A percentile compares a stretch with the other conserved stretches of the same genome.
phyloP scores from a whole-genome alignment of 495 filamentous ascomycete species.

The Cetradonia linearis region DNA sequence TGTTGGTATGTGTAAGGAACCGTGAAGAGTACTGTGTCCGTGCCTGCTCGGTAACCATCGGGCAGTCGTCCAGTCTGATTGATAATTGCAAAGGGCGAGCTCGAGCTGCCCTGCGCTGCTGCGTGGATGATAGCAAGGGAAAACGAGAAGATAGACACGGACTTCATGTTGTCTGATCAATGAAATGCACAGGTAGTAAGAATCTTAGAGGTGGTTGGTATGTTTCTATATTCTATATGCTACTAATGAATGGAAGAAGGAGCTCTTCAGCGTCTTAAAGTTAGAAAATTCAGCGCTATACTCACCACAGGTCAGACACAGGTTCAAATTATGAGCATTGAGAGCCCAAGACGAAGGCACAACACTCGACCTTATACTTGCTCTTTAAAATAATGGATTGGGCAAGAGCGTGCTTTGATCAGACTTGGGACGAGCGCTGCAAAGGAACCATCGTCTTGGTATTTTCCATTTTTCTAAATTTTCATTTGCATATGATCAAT shows the following conservation, averaged over 20 bases:
- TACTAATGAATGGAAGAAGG: not conserved
- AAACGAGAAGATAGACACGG: not conserved
- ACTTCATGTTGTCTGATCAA: not conserved
- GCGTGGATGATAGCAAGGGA: not conserved
- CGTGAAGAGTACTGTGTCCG: conserved; percentile 23
- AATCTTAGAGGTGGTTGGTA: not conserved
- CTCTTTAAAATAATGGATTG: not conserved
- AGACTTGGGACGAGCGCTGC: conserved; percentile 7
- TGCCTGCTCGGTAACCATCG: conserved; percentile 22
- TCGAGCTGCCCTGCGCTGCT: conserved; percentile 1
- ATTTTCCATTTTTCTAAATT: not conserved
- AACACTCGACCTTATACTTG: not conserved
- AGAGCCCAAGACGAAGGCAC: not conserved
- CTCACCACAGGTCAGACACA: not conserved
- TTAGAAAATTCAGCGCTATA: no score
- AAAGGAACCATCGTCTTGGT: not conserved
- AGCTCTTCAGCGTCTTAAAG: not conserved
- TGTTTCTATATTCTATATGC: not conserved
- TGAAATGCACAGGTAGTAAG: not conserved
- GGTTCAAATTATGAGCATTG: not conserved
- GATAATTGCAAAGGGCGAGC: conserved; percentile 9
- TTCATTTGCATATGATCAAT: no score
- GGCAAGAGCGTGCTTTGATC: not conserved
- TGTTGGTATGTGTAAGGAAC: conserved; percentile 26
- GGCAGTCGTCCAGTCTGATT: conserved; percentile 11